Conservation (phyloP, 306 rosid species). For the Abrus pulchellus region DNA sequence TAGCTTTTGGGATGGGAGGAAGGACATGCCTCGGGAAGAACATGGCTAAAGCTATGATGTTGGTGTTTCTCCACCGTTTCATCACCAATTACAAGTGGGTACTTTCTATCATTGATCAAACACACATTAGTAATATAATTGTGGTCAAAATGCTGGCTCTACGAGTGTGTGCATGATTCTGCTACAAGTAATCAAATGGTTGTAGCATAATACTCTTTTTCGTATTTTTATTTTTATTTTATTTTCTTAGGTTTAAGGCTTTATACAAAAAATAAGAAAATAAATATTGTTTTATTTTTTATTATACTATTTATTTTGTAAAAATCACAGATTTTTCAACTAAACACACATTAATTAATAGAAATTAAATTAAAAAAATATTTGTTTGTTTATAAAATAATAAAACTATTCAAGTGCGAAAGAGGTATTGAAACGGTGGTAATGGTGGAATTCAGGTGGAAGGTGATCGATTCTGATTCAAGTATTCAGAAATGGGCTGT, state of each 20-base stretch:
- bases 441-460: conserved; percentile 62
- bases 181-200: background rate
- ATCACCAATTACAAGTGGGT: conserved; percentile 69
- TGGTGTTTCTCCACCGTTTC: conserved; percentile 88
- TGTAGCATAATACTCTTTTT: background rate
- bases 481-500: conserved; percentile 83
- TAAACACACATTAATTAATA: too few relatives aligned
- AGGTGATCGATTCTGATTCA: conserved; percentile 70
- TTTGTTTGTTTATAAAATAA: too few relatives aligned
- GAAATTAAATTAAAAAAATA: too few relatives aligned
- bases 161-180: background rate
- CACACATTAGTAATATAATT: background rate
- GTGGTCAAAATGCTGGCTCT: conserved; percentile 28
- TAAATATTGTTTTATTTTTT: too few relatives aligned
- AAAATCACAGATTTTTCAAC: too few relatives aligned
- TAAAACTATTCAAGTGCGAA: too few relatives aligned
- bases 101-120: conserved; percentile 21
- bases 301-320: too few relatives aligned
- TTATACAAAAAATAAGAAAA: too few relatives aligned
- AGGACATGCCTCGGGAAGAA: conserved; percentile 89
- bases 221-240: too few relatives aligned
- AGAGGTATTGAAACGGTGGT: background rate
- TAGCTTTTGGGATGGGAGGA: conserved; percentile 94
- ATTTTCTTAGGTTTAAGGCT: too few relatives aligned
- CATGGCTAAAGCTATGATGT: conserved; percentile 91